A percentile compares a stretch with the other conserved stretches of the same genome.
These are phyloP conservation scores for Aspergillus chevalieri DNA, from an alignment of 2,329 filamentous ascomycete species.

Conservation along the genomic window DNA sequence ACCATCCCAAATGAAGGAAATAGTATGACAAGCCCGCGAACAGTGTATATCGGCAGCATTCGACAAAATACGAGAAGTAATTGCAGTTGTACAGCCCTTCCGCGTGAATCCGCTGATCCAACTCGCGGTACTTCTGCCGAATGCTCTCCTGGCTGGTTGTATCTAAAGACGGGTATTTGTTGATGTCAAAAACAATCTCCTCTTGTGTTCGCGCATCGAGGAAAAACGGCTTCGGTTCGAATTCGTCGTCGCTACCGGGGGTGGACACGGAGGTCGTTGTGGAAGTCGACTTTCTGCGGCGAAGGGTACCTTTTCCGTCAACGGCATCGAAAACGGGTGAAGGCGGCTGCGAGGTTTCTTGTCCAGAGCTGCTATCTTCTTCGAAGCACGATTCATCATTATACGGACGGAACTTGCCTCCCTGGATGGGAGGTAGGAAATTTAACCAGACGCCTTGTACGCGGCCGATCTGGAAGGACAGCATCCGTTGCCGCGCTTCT, in stretches of 20 bases:
- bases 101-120: slow-evolving; percentile 64
- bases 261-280: slow-evolving; percentile 25
- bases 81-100: slow-evolving; percentile 80
- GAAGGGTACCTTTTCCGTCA: slow-evolving; percentile 33
- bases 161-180: slow-evolving; percentile 77
- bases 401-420: slow-evolving; percentile 64
- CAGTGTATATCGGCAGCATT: slow-evolving; percentile 64
- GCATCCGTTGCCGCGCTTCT: slow-evolving; percentile 70
- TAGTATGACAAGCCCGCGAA: slow-evolving; percentile 59
- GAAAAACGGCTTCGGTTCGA: slow-evolving; percentile 50
- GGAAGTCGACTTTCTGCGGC: slow-evolving; percentile 30
- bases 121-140: slow-evolving; percentile 70
- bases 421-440: slow-evolving; percentile 86
- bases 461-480: slow-evolving; percentile 73
- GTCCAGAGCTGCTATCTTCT: slow-evolving; percentile 44
- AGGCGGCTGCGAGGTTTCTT: slow-evolving; percentile 49
- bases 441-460: slow-evolving; percentile 80
- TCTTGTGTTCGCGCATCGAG: slow-evolving; percentile 68
- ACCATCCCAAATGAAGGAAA: slow-evolving; percentile 60
- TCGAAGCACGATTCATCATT: slow-evolving; percentile 40
- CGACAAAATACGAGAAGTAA: slow-evolving; percentile 71
- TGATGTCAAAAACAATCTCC: slow-evolving; percentile 67
- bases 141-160: slow-evolving; percentile 66
- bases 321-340: slow-evolving; percentile 56
- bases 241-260: slow-evolving; percentile 16